A percentile compares a stretch with the other conserved stretches of the same genome.
phyloP scores from a whole-genome alignment of 73 alveolate species.

The Paramecium bursaria region DNA sequence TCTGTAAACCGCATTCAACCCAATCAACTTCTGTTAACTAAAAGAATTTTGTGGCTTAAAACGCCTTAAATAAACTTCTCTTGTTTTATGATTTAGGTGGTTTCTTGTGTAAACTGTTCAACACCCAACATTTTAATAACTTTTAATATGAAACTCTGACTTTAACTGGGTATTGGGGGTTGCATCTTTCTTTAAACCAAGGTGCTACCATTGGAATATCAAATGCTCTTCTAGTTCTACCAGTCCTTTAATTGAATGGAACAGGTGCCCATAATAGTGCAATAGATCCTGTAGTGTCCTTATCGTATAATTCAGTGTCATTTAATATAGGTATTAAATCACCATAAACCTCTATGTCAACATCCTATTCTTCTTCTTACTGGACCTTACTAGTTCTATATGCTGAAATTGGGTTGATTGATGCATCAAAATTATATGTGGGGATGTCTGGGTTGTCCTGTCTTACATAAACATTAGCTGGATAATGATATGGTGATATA shows the following conservation, averaged over 20 bases:
- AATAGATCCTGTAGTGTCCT: constrained; percentile 95
- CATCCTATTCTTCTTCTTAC: constrained; percentile 80
- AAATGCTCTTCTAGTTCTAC: constrained; percentile 97
- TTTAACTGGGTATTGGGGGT: constrained; percentile 97
- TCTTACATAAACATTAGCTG: constrained; percentile 93
- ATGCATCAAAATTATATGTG: constrained; percentile 98
- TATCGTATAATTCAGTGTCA: constrained; percentile 94
- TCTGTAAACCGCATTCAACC: constrained; percentile 99
- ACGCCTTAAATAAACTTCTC: constrained; percentile 97
- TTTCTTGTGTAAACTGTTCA: constrained; percentile 96
- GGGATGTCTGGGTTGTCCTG: constrained; percentile 89
- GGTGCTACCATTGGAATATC: constrained; percentile 98
- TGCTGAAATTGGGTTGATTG: constrained; percentile 98
- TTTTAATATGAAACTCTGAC: constrained; percentile 99
- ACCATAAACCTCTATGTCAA: constrained; percentile 74
- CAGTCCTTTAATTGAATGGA: constrained; percentile 99
- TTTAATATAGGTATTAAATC: constrained; percentile 88
- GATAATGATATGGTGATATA: constrained; percentile 97
- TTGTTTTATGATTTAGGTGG: constrained; percentile 96
- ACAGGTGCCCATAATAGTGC: constrained; percentile 99
- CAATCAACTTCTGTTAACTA: constrained; percentile 99
- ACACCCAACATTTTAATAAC: constrained; percentile 98
- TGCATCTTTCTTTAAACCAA: constrained; percentile 99
- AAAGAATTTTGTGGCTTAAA: constrained; percentile 98
- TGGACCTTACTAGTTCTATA: constrained; percentile 82